These are phyloP conservation scores for Blastobotrys americana DNA, from an alignment of 805 yeast genomes.

Conservation along the genomic window DNA sequence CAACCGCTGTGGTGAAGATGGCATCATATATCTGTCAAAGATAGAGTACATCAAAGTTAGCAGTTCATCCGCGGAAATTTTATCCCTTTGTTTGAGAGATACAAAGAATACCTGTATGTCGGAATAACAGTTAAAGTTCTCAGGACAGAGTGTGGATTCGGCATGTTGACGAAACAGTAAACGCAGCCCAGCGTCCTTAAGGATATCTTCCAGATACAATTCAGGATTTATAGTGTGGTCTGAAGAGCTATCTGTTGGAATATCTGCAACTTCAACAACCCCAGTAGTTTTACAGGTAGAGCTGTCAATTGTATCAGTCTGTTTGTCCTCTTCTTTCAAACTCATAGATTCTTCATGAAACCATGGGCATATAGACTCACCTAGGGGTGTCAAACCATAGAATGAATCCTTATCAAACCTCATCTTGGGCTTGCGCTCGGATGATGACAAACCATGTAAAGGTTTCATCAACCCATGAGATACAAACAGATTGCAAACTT, in stretches of 20 bases:
- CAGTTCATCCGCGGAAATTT: constrained; percentile 44
- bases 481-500: constrained; percentile 10
- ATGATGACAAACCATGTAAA: constrained; percentile 4
- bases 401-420: constrained; percentile 10
- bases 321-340: background rate
- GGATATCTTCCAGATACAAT: constrained; percentile 34
- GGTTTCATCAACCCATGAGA: constrained; percentile 13
- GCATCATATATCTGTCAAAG: constrained; percentile 56
- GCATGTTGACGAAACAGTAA: constrained; percentile 61
- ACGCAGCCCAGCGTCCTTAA: constrained; percentile 70
- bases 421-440: background rate
- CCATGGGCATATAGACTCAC: constrained; percentile 12
- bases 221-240: background rate
- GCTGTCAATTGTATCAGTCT: background rate
- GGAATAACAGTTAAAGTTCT: constrained; percentile 65
- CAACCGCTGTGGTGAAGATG: constrained; percentile 61
- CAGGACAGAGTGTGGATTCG: constrained; percentile 58
- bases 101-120: constrained; percentile 44
- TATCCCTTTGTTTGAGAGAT: background rate
- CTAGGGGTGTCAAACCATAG: constrained; percentile 12
- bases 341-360: background rate
- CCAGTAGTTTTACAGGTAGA: background rate
- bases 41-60: constrained; percentile 56
- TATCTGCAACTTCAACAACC: background rate
- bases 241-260: background rate